Conservation (phyloP, 2,329 filamentous ascomycete species). For the Curvularia hawaiiensis region DNA sequence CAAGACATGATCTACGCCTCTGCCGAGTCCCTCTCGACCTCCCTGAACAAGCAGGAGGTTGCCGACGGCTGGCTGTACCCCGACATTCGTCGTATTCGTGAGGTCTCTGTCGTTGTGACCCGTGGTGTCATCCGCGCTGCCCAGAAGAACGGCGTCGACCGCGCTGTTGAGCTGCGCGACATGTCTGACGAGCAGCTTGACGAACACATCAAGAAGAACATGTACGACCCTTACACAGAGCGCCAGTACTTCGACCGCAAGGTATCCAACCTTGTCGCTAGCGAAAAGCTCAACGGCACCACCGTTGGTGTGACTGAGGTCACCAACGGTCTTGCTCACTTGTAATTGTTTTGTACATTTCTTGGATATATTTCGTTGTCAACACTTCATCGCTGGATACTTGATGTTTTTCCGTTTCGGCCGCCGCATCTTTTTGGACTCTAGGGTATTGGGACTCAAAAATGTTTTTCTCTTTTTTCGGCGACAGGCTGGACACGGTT, state of each 20-base stretch:
- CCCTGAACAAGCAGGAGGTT: constrained; percentile 80
- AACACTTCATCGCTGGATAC: constrained; percentile 4
- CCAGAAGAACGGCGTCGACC: constrained; percentile 71
- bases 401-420: constrained; percentile 14
- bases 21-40: constrained; percentile 77
- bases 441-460: constrained; percentile 21
- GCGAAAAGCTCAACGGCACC: constrained; percentile 27
- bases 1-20: constrained; percentile 98
- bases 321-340: constrained; percentile 38
- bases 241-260: constrained; percentile 49
- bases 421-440: constrained; percentile 26
- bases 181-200: constrained; percentile 72
- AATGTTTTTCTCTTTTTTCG: constrained; percentile 17
- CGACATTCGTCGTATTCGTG: constrained; percentile 85
- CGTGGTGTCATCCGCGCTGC: constrained; percentile 93
- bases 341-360: constrained; percentile 29
- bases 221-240: constrained; percentile 59
- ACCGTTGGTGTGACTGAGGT: constrained; percentile 34
- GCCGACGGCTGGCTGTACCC: constrained; percentile 88
- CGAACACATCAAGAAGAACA: constrained; percentile 63
- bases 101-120: constrained; percentile 84
- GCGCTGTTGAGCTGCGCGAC: constrained; percentile 63
- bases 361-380: constrained; percentile 17
- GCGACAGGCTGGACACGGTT: constrained; percentile 20
- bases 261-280: constrained; percentile 40